Evolutionary conservation across 2,329 filamentous ascomycete genomes (phyloP), one percentile per base, ranked within the genome.

Genomic region (Penicillium sp.): DNA sequence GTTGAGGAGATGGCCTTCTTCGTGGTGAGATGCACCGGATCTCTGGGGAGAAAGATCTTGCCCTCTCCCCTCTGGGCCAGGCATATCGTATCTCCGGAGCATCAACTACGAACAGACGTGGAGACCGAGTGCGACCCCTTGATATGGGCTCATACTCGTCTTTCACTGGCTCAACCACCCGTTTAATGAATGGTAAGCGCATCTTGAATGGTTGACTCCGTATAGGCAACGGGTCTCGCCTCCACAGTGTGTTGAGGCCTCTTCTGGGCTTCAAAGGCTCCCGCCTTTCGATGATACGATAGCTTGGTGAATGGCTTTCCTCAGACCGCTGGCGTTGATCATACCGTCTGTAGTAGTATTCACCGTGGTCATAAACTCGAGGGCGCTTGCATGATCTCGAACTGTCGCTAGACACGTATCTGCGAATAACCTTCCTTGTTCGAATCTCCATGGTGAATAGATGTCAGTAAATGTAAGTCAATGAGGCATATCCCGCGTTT

Each of bases 341-440:
- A 56, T 64, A 50, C 38, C 55, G 58, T 51, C 53, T 51, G 56
- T 67, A 66, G 44, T 65, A 69, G 15, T 64, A 58, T 59, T 66
- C 61, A 35, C 60, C 63, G 53, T 55, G 55, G 31, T 70, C 58
- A 46, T 66, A 58, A 15, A 64, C 19, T 41, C 60, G 56, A 31
- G 63, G 61, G 21, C 60, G 61, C 29, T 47, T 61, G 63, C 61
- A 65, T 53, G 65, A 53, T 26, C 57, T 51, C 26, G 46, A 52
- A 21, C 63, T 57, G 50, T 64, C 58, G 44, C 58, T 67, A 46
- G 66, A 62, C 44, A 64, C 23, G 51, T 65, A 66, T 41, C 58
- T 61, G 57, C 62, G 65, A 50, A 67, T 66, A 15, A 66, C 56
- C 50, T 65, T 65, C 64, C 61, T 70, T 44, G 56, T 70, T 56